Conservation (phyloP, 2,329 filamentous ascomycete genomes). For the Fusarium albosuccineum region DNA sequence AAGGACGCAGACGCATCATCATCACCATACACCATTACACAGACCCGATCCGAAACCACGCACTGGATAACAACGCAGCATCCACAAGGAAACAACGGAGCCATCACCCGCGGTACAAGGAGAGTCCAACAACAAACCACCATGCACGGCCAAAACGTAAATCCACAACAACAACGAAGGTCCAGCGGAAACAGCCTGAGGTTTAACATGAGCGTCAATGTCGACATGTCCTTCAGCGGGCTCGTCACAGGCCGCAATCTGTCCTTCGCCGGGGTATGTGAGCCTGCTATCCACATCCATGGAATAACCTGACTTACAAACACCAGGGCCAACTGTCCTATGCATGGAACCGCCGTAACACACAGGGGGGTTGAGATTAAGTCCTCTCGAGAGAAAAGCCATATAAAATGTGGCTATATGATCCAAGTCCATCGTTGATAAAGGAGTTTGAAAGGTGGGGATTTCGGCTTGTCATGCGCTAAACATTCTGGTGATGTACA, state of each 20-base stretch:
- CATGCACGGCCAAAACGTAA: constrained; percentile 33
- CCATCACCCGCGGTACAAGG: constrained; percentile 35
- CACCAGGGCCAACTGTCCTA: constrained; percentile 42
- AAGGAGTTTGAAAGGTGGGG: constrained; percentile 29
- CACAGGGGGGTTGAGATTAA: constrained; percentile 22
- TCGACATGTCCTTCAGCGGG: constrained; percentile 43
- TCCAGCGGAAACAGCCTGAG: constrained; percentile 41
- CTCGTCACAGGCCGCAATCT: constrained; percentile 44
- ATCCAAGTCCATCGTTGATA: constrained; percentile 15
- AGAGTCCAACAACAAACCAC: constrained; percentile 38
- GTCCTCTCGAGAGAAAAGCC: not conserved
- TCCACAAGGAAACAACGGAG: constrained; percentile 20
- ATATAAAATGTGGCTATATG: constrained; percentile 2
- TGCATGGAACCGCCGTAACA: constrained; percentile 39
- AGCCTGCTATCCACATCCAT: not conserved
- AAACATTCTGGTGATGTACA: constrained; percentile 47
- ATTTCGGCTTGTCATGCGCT: constrained; percentile 30
- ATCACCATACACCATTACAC: constrained; percentile 29
- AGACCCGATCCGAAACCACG: constrained; percentile 39
- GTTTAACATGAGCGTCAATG: constrained; percentile 43
- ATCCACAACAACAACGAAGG: constrained; percentile 11
- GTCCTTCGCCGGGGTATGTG: constrained; percentile 41
- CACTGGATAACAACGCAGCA: constrained; percentile 40
- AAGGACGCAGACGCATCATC: constrained; percentile 10
- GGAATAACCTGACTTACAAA: constrained; percentile 14